Base-by-base conservation (phyloP, 2,329 filamentous ascomycete species). In the Sarocladiaceae sp. region DNA sequence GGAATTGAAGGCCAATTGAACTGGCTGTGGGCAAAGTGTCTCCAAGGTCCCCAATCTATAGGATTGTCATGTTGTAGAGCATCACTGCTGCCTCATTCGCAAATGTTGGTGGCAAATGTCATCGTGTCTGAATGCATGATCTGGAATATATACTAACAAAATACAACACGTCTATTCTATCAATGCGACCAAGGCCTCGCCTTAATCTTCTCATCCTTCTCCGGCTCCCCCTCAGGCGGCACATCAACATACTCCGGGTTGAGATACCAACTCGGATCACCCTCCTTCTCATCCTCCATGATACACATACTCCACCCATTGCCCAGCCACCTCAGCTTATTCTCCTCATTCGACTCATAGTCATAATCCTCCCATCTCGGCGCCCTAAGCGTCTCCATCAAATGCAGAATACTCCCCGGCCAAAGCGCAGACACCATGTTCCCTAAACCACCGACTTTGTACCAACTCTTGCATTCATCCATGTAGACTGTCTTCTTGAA, bases 381-480 rank as follows among this genome's bases (percentile, higher is more conserved):
- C 20, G 68, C 60, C 20, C 69, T 60, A 55, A 76, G 57, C 11
- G 68, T 62, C 60, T 76, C 72, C 4, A 75, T 57, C 8, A 69
- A 69, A 42, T 76, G 73, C 50, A 74, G 64, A 13, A 69, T 70
- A 25, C 68, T 72, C 4, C 74, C 73, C 0, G 73, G 73, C 73
- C 74, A 76, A 26, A 75, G 59, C 1, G 69, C 73, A 18, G 67
- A 66, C 48, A 76, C 65, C 51, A 66, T 63, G 50, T 70, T 59
- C 4, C 70, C 71, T 22, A 69, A 71, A 18, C 67, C 67, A 10
- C 71, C 67, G 28, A 70, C 68, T 59, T 77, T 75, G 60, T 82
- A 82, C 78, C 78, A 82, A 51, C 73, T 77, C 54, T 71, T 72
- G 61, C 78, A 82, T 10, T 65, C 60, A 36, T 73, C 74, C 5